Conservation (phyloP, 768 basidiomycete species). For the Epithele typhae region DNA sequence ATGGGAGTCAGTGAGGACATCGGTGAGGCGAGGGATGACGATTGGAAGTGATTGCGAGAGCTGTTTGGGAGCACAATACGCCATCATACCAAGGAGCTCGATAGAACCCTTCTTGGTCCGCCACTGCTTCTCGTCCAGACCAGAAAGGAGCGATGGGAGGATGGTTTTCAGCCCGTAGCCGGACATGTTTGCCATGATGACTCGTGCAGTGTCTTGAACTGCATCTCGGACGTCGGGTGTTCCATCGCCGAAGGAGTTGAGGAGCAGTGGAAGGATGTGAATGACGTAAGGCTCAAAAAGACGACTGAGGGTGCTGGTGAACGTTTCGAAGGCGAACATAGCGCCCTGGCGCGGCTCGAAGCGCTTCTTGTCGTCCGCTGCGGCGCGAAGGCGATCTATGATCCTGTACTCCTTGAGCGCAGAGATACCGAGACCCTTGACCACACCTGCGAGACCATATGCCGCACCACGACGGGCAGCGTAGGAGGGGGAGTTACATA, state of each 20-base stretch:
- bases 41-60: constrained; percentile 92
- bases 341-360: constrained; percentile 89
- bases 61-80: constrained; percentile 94
- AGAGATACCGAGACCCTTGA: constrained; percentile 86
- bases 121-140: constrained; percentile 98
- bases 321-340: constrained; percentile 91
- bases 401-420: constrained; percentile 83
- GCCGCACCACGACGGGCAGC: constrained; percentile 95
- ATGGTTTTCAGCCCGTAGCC: constrained; percentile 96
- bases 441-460: constrained; percentile 89
- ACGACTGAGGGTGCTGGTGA: constrained; percentile 82
- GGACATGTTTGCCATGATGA: constrained; percentile 94
- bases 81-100: constrained; percentile 96
- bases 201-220: constrained; percentile 83
- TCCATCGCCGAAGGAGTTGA: constrained; percentile 83
- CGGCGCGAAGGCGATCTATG: constrained; percentile 65
- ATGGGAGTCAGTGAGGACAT: constrained; percentile 95
- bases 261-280: constrained; percentile 76
- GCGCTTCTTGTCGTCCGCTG: constrained; percentile 84
- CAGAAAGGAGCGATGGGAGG: constrained; percentile 81
- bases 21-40: constrained; percentile 93
- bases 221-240: constrained; percentile 89
- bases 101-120: constrained; percentile 96
- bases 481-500: constrained; percentile 81
- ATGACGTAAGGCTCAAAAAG: constrained; percentile 92